Base-by-base conservation (phyloP, 371 early-diverging fungal genomes). In the Nosema bombycis region DNA sequence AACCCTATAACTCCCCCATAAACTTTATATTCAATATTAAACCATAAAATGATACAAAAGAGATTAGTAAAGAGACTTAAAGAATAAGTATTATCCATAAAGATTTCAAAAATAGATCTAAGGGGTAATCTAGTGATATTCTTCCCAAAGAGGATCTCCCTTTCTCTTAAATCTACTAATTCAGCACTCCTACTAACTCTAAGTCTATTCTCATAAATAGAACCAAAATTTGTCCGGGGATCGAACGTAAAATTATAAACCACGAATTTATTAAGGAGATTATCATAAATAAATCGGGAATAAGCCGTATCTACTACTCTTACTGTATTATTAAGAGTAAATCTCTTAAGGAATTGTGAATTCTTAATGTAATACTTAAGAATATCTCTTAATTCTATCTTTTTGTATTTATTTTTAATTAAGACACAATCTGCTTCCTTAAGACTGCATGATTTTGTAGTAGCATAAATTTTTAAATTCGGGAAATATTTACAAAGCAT, bases 81-180 rank as follows among this genome's bases (percentile, higher is more conserved):
- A 64, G 30, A 62, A 26, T 78, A 73, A 1, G 75, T 57, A 12
- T 66, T 62, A 15, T 75, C 62, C 36, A 82, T 57, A 24, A 82
- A 54, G 14, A 83, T 73, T 18, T 78, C 38, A 0, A 37, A 10
- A 54, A 65, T 72, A 21, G 71, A 56, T 0, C 46, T 56, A 23
- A 58, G 33, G 21, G 56, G 28, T 0, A 77, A 38, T n/a, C 61
- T 60, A 32, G 70, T 76, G 55, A 46, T 54, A 65, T 85, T 85
- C 55, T 75, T 77, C 18, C 84, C 84, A 72, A 72, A 85, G 0
- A 85, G 70, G n/a, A 84, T 77, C 26, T 78, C 73, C 72, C 65
- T 83, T 62, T 80, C 80, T 29, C 73, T 29, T 10, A 60, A 10
- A 54, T 71, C 77, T 29, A 69, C 33, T 24, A 32, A 33, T 69